Evolutionary conservation across 2,329 filamentous ascomycete genomes (phyloP), one percentile per base, ranked within the genome.

Genomic region (Seiridium unicorne): DNA sequence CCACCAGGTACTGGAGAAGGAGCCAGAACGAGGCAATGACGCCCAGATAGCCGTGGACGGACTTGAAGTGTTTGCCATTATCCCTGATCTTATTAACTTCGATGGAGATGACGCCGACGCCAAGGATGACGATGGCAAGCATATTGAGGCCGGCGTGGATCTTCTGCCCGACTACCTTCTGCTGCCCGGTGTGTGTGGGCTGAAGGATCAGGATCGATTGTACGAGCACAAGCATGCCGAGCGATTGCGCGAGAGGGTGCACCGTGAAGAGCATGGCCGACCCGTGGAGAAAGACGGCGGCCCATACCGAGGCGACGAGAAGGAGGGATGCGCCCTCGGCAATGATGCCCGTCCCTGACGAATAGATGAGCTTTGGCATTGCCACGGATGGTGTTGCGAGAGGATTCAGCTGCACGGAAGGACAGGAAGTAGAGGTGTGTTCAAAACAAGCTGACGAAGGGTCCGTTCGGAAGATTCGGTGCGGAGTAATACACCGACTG

Each of bases 181-280:
- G 91, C 13, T 81, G 74, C 2, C 88, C 79, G 0, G 91, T 91
- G 68, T 90, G 85, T 0, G 94, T 97, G 1, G 94, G 95, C 74
- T 99, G 95, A 42, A 98, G 84, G 66, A 95, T 79, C 57, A 98
- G 86, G 65, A 93, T 86, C 59, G 89, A 89, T 80, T 97, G 89
- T 18, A 90, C 84, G 68, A 95, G 81, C 60, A 92, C 81, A 63
- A 97, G 81, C 61, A 96, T 74, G 54, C 87, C 93, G 60, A 89
- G 65, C 9, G 79, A 81, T 76, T 84, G 81, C 61, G 88, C 79
- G 71, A 97, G 87, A 6, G 94, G 94, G 74, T 98, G 94, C 7
- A 89, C 87, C 18, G 92, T 93, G 83, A 98, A 97, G 68, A 97
- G 86, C 44, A 91, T 90, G 63, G 96, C 72, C 36, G 72, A 71